Evolutionary conservation across 768 basidiomycete species (phyloP), one percentile per base, ranked within the genome.

Genomic region (Pulveroboletus sp.): DNA sequence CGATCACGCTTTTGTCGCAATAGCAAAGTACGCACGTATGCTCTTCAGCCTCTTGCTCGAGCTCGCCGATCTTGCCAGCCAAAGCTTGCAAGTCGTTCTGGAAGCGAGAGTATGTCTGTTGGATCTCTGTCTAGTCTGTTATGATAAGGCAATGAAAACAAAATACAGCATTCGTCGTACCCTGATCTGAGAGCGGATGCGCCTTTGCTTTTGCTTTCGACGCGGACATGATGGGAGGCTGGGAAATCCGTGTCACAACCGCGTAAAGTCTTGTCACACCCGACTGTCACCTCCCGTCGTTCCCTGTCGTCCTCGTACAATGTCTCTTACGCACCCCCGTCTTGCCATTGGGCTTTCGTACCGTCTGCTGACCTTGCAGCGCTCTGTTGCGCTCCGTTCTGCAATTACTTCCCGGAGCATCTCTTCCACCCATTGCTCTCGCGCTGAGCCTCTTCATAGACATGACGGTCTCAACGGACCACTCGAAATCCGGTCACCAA

Each of bases 21-120:
- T 6, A 40, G 32, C 48, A 42, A 51, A 40, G 38, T 12, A 78
- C 85, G 57, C 55, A 93, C 95, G 79, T 77, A 68, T 99, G 93
- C 65, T 99, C 96, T 54, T 99, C 96, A 17, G 91, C 83, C 62
- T 99, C 96, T 57, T 86, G 82, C 68, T 99, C 96, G 30, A 99
- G 77, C 69, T 99, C 96, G 53, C 90, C 89, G 59, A 98, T 94
- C 72, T 98, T 98, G 56, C 85, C 81, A 33, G 93, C 92, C 26
- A 98, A 71, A n/a, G 83, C 80, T 67, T 94, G 92, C 27, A 98
- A 73, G 43, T 98, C 95, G 70, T 79, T 89, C 69, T 94, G 89
- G 61, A 87, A 77, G 50, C 85, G 82, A 55, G 83, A 76, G 63
- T 89, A 95, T 38, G 75, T 86, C 70, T 85, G 81, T 69, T 92